Percentiles rank a stretch among this genome's conserved stretches.
Evolutionary conservation across 768 basidiomycete species (phyloP).

Genomic region (Coprinopsis sp.): DNA sequence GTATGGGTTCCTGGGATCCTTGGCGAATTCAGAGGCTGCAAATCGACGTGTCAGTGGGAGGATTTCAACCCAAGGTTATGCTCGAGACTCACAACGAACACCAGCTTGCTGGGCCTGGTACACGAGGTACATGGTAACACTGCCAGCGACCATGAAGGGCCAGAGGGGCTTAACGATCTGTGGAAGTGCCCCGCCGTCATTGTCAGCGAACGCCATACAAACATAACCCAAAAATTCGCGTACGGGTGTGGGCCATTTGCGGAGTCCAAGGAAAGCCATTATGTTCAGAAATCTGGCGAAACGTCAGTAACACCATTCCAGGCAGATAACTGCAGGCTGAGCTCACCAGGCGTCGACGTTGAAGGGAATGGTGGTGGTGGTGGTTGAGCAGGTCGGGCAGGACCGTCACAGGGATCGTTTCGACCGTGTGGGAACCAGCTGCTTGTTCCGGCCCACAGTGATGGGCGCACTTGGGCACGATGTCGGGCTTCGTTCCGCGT

Average conservation of each 20-base stretch:
- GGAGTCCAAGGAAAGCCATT: slow-evolving; percentile 77
- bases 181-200: slow-evolving; percentile 1
- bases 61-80: not conserved
- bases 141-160: slow-evolving; percentile 70
- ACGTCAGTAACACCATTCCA: slow-evolving; percentile 3
- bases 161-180: slow-evolving; percentile 73
- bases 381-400: slow-evolving; percentile 32
- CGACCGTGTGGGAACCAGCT: slow-evolving; percentile 26
- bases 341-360: not conserved
- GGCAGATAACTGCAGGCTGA: not conserved
- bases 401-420: slow-evolving; percentile 32
- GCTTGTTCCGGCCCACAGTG: slow-evolving; percentile 3
- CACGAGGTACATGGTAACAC: slow-evolving; percentile 64
- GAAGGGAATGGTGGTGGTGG: slow-evolving; percentile 16
- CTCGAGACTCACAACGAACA: slow-evolving; percentile 60
- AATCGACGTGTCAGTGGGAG: slow-evolving; percentile 10
- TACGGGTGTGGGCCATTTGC: slow-evolving; percentile 78
- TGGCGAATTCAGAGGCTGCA: slow-evolving; percentile 61
- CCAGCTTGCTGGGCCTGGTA: slow-evolving; percentile 61
- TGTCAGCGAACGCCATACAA: not conserved
- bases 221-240: slow-evolving; percentile 19
- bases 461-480: too few species aligned
- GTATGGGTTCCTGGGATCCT: slow-evolving; percentile 81
- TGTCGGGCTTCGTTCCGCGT: too few species aligned
- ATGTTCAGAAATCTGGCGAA: slow-evolving; percentile 17